phyloP scores from a whole-genome alignment of 768 basidiomycete species.

The Leccinum rimulosum region DNA sequence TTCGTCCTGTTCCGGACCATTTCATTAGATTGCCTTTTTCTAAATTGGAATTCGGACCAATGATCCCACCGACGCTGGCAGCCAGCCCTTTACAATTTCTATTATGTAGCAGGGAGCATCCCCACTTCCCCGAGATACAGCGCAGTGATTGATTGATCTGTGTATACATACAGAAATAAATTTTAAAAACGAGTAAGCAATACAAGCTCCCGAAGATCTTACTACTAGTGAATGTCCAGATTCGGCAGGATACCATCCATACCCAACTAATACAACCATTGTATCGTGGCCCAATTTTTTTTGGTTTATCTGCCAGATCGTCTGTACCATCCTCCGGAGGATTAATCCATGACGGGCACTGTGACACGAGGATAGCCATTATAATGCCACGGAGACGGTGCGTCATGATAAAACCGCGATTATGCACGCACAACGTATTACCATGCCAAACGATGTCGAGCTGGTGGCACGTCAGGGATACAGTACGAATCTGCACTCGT shows the following conservation, averaged over 20 bases:
- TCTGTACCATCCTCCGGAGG: no score
- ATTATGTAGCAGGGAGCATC: no score
- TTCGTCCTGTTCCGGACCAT: background rate
- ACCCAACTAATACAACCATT: background rate
- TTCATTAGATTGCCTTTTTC: background rate
- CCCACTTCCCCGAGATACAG: no score
- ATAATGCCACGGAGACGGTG: background rate
- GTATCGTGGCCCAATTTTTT: background rate
- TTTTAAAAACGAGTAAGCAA: background rate
- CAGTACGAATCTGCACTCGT: constrained; percentile 15
- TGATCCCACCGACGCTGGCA: no score
- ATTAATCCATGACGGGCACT: background rate
- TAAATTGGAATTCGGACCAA: background rate
- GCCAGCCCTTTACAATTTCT: no score
- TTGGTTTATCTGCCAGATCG: background rate
- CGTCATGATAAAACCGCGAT: background rate
- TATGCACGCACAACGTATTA: background rate
- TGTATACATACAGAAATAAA: background rate
- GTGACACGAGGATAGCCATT: background rate
- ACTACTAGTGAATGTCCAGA: no score
- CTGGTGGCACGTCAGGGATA: constrained; percentile 1
- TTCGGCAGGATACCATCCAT: background rate
- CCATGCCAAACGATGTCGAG: background rate
- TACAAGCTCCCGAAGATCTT: background rate
- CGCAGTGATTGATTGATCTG: background rate